These are phyloP conservation scores for Lipomyces yamadae DNA, from an alignment of 805 yeast genomes.

Conservation along the genomic window DNA sequence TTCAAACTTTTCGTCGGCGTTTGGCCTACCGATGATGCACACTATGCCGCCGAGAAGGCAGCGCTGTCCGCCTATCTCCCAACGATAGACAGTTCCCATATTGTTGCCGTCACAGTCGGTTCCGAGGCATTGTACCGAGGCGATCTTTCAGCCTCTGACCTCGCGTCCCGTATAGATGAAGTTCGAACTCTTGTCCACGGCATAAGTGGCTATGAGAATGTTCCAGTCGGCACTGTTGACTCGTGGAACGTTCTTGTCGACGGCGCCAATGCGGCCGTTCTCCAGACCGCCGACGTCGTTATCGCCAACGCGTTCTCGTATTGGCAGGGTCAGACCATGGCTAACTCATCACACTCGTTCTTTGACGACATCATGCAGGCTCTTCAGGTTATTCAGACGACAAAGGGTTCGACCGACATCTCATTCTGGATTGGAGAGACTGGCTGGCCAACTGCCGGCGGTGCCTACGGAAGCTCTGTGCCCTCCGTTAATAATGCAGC, in stretches of 20 bases:
- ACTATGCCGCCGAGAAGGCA: slow-evolving; percentile 71
- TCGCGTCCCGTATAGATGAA: slow-evolving; percentile 69
- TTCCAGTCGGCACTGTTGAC: slow-evolving; percentile 85
- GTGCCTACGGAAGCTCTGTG: slow-evolving; percentile 64
- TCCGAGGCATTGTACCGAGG: slow-evolving; percentile 94
- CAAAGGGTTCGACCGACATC: slow-evolving; percentile 85
- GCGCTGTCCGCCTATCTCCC: slow-evolving; percentile 79
- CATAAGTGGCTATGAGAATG: slow-evolving; percentile 61
- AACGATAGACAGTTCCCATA: slow-evolving; percentile 64
- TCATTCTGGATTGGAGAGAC: slow-evolving; percentile 92
- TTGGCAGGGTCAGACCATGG: slow-evolving; percentile 95
- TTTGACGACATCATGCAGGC: slow-evolving; percentile 98
- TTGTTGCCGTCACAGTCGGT: slow-evolving; percentile 85
- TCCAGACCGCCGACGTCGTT: slow-evolving; percentile 80
- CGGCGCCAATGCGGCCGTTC: slow-evolving; percentile 70
- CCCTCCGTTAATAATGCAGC: slow-evolving; percentile 79
- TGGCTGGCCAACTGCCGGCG: slow-evolving; percentile 96
- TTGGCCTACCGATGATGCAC: slow-evolving; percentile 90
- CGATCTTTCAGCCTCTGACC: slow-evolving; percentile 73
- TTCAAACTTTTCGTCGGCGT: slow-evolving; percentile 81
- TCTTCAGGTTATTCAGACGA: slow-evolving; percentile 80
- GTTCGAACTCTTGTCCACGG: slow-evolving; percentile 63
- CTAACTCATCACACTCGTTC: slow-evolving; percentile 87
- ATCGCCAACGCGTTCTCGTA: slow-evolving; percentile 96
- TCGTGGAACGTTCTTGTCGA: slow-evolving; percentile 94